Conservation (phyloP, 2,329 filamentous ascomycete genomes). For the Xylaria sp. region DNA sequence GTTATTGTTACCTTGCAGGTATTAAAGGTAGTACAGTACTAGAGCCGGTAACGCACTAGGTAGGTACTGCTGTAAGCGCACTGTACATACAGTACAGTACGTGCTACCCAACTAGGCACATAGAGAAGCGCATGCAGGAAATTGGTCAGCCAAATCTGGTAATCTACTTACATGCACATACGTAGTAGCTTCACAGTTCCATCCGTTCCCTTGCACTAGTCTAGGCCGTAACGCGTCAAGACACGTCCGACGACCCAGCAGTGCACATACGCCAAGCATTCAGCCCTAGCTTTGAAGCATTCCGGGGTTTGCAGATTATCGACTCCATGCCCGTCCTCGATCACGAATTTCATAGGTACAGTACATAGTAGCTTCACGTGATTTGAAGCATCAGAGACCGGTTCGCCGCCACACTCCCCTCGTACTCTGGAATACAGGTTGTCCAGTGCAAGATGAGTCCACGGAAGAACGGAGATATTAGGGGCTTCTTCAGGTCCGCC, state of each 20-base stretch:
- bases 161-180: not conserved
- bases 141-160: not conserved
- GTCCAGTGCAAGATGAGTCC: slow-evolving; percentile 13
- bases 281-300: not conserved
- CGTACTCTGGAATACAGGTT: not conserved
- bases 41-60: no score
- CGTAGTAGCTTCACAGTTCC: not conserved
- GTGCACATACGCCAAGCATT: not conserved
- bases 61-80: no score
- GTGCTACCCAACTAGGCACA: not conserved
- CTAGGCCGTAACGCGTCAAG: slow-evolving; percentile 2
- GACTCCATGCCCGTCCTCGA: not conserved
- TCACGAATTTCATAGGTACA: not conserved
- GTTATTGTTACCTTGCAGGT: no score
- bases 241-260: not conserved
- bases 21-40: no score
- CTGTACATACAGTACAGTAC: not conserved
- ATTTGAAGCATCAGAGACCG: not conserved
- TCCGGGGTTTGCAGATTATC: not conserved
- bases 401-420: not conserved
- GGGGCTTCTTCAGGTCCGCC: slow-evolving; percentile 39
- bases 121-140: not conserved
- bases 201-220: not conserved
- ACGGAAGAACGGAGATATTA: slow-evolving; percentile 39
- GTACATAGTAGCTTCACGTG: not conserved